A percentile compares a stretch with the other conserved stretches of the same genome.
phyloP scores from a whole-genome alignment of 2,329 filamentous ascomycete genomes.

The Pseudonectria buxi region DNA sequence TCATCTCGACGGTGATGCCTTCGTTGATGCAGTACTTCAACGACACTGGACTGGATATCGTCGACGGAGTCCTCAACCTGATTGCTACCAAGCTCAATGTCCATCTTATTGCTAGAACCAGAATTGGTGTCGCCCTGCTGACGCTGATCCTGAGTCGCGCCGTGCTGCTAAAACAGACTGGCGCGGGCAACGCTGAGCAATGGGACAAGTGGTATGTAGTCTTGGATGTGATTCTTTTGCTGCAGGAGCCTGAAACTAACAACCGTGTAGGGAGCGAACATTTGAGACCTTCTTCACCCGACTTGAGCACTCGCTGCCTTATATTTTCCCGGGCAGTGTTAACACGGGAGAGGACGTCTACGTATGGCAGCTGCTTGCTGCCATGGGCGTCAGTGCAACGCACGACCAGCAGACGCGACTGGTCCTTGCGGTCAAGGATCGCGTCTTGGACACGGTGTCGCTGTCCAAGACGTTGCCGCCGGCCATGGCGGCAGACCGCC shows the following conservation, averaged over 20 bases:
- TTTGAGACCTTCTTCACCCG: slow-evolving; percentile 85
- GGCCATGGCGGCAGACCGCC: slow-evolving; percentile 74
- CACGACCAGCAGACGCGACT: slow-evolving; percentile 93
- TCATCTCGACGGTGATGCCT: slow-evolving; percentile 81
- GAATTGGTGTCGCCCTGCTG: slow-evolving; percentile 81
- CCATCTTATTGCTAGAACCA: slow-evolving; percentile 75
- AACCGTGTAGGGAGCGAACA: slow-evolving; percentile 53
- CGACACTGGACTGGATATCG: slow-evolving; percentile 83
- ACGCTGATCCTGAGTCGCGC: slow-evolving; percentile 93
- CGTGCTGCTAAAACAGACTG: slow-evolving; percentile 82
- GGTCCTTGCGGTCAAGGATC: slow-evolving; percentile 93
- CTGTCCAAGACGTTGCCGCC: slow-evolving; percentile 84
- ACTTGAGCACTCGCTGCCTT: slow-evolving; percentile 74
- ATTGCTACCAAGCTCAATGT: slow-evolving; percentile 79
- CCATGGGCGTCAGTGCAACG: slow-evolving; percentile 86
- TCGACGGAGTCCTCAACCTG: slow-evolving; percentile 81
- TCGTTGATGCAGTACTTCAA: slow-evolving; percentile 84
- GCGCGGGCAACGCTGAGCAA: slow-evolving; percentile 60
- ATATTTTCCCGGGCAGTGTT: slow-evolving; percentile 87
- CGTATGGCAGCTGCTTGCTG: slow-evolving; percentile 95
- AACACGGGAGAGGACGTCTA: slow-evolving; percentile 89
- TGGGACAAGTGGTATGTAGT: slow-evolving; percentile 69
- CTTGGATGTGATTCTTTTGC: neutral
- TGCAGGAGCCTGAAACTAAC: slow-evolving; percentile 26
- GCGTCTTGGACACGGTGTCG: slow-evolving; percentile 89